phyloP scores from a whole-genome alignment of 176 grass and related monocot species.

The Triticum dicoccoides region DNA sequence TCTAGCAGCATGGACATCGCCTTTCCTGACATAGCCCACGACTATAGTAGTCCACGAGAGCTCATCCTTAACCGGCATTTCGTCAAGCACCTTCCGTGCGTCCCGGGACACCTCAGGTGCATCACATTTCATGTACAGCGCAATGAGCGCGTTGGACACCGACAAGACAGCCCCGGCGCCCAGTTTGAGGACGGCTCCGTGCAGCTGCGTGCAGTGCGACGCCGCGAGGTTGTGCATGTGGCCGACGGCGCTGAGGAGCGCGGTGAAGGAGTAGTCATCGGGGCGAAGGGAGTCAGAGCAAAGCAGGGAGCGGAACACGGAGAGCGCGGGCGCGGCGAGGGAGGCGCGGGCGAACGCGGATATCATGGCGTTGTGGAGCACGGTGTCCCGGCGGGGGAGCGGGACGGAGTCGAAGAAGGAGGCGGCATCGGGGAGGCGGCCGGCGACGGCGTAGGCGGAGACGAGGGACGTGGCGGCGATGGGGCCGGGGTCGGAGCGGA shows the following conservation, averaged over 20 bases:
- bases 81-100: conserved; percentile 68
- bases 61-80: conserved; percentile 68
- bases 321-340: conserved; percentile 38
- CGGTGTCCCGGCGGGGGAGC: conserved; percentile 57
- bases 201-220: conserved; percentile 56
- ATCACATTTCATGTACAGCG: conserved; percentile 55
- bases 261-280: conserved; percentile 76
- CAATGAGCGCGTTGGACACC: conserved; percentile 77
- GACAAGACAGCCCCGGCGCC: conserved; percentile 43
- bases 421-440: conserved; percentile 47
- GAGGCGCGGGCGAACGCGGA: conserved; percentile 63
- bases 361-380: conserved; percentile 86
- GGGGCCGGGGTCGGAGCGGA: conserved; percentile 38
- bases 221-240: conserved; percentile 45
- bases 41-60: conserved; percentile 86
- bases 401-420: conserved; percentile 64
- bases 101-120: background rate
- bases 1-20: conserved; percentile 51
- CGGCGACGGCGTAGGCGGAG: conserved; percentile 50
- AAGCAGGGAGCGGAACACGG: conserved; percentile 54
- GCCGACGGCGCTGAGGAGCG: conserved; percentile 65
- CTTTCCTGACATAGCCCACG: conserved; percentile 76
- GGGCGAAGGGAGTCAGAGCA: conserved; percentile 38
- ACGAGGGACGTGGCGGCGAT: conserved; percentile 71
- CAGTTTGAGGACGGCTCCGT: conserved; percentile 57